A percentile compares a stretch with the other conserved stretches of the same genome.
phyloP scores from a whole-genome alignment of 169 alveolate species.

The Eimeria necatrix region DNA sequence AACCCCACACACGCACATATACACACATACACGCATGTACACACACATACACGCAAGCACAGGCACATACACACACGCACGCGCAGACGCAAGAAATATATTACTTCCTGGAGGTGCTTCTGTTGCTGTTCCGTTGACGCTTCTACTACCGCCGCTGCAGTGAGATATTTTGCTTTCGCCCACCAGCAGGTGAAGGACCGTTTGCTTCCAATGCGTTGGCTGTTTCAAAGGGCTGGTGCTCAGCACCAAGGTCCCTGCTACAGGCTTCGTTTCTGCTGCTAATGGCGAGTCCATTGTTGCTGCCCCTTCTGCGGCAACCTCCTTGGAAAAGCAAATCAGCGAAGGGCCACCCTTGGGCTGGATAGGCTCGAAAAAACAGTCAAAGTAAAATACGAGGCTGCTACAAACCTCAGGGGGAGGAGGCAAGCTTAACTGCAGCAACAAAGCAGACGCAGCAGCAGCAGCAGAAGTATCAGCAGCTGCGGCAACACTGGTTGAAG shows the following conservation, averaged over 20 bases:
- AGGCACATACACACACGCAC: background rate
- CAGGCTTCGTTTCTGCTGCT: slow-evolving; percentile 1
- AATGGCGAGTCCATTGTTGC: background rate
- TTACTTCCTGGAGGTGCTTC: background rate
- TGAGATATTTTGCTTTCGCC: background rate
- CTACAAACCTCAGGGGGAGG: background rate
- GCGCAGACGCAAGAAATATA: background rate
- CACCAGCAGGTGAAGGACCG: slow-evolving; percentile 57
- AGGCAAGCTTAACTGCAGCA: slow-evolving; percentile 5
- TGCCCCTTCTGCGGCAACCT: background rate
- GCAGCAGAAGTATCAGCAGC: background rate
- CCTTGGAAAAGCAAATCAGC: background rate
- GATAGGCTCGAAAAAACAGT: slow-evolving; percentile 51
- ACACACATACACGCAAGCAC: too few relatives aligned
- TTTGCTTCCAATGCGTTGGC: slow-evolving; percentile 79
- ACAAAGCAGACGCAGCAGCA: background rate
- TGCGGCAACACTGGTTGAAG: background rate
- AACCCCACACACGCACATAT: too few relatives aligned
- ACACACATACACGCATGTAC: too few relatives aligned
- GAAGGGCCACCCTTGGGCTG: slow-evolving; percentile 8
- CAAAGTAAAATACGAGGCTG: slow-evolving; percentile 59
- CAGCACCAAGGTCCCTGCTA: slow-evolving; percentile 48
- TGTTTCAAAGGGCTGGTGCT: slow-evolving; percentile 24
- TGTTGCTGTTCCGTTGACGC: background rate
- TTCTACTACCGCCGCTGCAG: background rate